These are phyloP conservation scores for Macrotyloma uniflorum DNA, from an alignment of 306 rosid genomes.

Conservation along the genomic window DNA sequence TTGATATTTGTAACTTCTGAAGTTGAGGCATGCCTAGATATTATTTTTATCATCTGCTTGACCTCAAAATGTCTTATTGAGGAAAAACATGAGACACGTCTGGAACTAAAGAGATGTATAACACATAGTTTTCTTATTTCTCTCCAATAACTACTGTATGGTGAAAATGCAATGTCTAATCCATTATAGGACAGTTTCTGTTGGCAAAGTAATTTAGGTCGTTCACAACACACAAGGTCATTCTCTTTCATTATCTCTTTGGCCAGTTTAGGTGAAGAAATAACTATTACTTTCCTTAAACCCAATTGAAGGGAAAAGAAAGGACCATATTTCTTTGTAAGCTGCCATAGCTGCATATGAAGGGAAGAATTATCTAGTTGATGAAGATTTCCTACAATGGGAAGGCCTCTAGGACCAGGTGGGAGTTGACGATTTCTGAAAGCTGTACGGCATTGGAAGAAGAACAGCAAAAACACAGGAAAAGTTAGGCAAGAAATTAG, in stretches of 20 bases:
- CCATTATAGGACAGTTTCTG: conserved; percentile 46
- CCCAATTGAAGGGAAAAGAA: conserved; percentile 50
- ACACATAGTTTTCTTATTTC: too few relatives aligned
- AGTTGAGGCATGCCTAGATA: too few relatives aligned
- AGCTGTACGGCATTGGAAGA: not conserved
- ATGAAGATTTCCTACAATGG: conserved; percentile 55
- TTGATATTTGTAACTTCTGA: too few relatives aligned
- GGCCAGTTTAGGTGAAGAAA: conserved; percentile 35
- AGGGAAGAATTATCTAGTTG: conserved; percentile 36
- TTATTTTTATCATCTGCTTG: too few relatives aligned
- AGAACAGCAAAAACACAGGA: not conserved
- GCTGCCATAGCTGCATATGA: conserved; percentile 34
- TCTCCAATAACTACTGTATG: too few relatives aligned
- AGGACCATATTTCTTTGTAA: conserved; percentile 45
- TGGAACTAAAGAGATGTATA: not conserved
- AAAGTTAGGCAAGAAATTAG: not conserved
- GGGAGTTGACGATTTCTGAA: not conserved
- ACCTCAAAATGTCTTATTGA: not conserved
- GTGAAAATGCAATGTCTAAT: conserved; percentile 33
- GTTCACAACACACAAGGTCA: conserved; percentile 25
- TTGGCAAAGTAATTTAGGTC: conserved; percentile 37
- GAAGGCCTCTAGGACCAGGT: conserved; percentile 56
- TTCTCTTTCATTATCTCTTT: conserved; percentile 25
- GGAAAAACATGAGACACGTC: not conserved
- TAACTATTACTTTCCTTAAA: conserved; percentile 30